These are phyloP conservation scores for Tricholoma furcatifolium DNA, from an alignment of 768 basidiomycete species.

Conservation along the genomic window DNA sequence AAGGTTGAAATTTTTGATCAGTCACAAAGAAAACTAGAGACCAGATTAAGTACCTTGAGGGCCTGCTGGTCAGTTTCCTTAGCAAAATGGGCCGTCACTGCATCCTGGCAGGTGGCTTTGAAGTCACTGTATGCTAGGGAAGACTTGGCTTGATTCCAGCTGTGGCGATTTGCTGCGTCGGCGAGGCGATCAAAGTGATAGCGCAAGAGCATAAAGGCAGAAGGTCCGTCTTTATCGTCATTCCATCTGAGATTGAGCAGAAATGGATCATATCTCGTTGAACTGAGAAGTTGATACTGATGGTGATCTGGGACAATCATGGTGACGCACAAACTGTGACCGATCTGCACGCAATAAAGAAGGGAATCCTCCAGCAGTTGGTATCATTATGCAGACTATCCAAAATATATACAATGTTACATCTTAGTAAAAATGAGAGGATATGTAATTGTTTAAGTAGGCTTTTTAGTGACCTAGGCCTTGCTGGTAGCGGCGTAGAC, in stretches of 20 bases:
- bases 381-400: not conserved
- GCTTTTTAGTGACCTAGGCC: not conserved
- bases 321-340: not conserved
- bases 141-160: conserved; percentile 41
- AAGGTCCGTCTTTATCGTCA: conserved; percentile 47
- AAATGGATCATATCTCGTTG: conserved; percentile 57
- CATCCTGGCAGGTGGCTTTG: conserved; percentile 42
- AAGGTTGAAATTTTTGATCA: conserved; percentile 1
- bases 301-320: conserved; percentile 2
- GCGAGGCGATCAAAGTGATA: conserved; percentile 62
- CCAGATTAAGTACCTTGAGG: conserved; percentile 30
- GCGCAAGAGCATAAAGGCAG: conserved; percentile 58
- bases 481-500: conserved; percentile 10
- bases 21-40: not conserved
- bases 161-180: conserved; percentile 47
- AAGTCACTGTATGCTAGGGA: conserved; percentile 40
- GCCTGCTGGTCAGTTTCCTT: conserved; percentile 21
- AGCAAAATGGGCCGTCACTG: conserved; percentile 31
- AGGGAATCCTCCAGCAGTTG: not conserved
- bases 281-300: conserved; percentile 43
- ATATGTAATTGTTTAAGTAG: no score
- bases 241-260: conserved; percentile 57
- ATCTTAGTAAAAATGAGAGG: not conserved
- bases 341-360: not conserved
- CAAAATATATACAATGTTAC: not conserved